Conservation (phyloP, 2,329 filamentous ascomycete species). For the Penicillium sclerotigenum region DNA sequence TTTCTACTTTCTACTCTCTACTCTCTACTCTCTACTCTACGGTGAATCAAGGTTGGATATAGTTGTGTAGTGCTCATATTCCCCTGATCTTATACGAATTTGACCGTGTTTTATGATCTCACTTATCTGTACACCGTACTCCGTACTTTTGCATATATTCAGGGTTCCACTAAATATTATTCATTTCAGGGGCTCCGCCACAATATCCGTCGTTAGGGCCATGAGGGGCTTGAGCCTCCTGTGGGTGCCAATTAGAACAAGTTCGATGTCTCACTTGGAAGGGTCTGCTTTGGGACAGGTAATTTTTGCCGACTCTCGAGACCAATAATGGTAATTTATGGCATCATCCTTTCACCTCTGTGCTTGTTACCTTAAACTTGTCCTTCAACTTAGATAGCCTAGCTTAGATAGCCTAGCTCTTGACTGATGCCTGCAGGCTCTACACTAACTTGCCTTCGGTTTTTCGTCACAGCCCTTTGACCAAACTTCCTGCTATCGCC, state of each 20-base stretch:
- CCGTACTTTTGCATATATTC: not conserved
- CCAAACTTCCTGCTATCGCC: not conserved
- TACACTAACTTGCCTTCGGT: not conserved
- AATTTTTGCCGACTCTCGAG: not conserved
- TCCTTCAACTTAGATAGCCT: too few relatives aligned
- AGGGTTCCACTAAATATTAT: not conserved
- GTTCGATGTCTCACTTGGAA: not conserved
- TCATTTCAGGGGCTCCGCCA: not conserved
- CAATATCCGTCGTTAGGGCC: not conserved
- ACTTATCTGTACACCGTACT: not conserved
- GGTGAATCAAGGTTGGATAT: not conserved
- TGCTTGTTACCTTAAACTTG: not conserved
- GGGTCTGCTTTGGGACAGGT: not conserved
- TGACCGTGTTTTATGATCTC: not conserved
- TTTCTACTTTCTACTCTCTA: slow-evolving; percentile 8
- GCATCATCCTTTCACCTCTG: not conserved
- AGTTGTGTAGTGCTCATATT: not conserved
- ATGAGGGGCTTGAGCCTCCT: not conserved
- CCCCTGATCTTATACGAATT: not conserved
- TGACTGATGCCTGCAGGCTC: not conserved
- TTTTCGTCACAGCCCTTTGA: not conserved
- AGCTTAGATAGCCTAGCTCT: not conserved
- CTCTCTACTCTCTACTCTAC: slow-evolving; percentile 7
- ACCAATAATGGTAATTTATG: not conserved
- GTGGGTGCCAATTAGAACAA: not conserved